Percentiles rank a stretch among this genome's conserved stretches.
Conservation (phyloP, 2,329 filamentous ascomycete genomes). For the Verticillium albo-atrum region DNA sequence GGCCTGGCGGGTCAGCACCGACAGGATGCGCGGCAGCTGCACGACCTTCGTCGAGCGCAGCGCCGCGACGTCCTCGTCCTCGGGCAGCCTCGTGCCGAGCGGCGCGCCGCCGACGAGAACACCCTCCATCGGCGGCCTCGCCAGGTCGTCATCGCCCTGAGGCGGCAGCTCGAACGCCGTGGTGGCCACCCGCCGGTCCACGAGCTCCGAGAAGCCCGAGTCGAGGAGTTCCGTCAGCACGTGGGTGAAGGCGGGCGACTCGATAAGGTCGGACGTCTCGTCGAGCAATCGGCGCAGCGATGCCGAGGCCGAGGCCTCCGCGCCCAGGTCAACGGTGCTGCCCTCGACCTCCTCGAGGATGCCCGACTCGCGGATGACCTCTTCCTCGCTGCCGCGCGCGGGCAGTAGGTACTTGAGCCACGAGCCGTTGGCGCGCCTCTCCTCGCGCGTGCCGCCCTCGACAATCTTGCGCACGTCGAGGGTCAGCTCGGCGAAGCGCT, state of each 20-base stretch:
- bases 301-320: conserved; percentile 27
- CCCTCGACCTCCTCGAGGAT: conserved; percentile 51
- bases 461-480: conserved; percentile 79
- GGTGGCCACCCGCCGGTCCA: conserved; percentile 75
- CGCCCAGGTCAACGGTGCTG: conserved; percentile 31
- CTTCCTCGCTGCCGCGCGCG: conserved; percentile 70
- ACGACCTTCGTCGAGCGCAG: conserved; percentile 51
- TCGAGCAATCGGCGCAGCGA: conserved; percentile 79
- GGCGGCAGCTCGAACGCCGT: conserved; percentile 67
- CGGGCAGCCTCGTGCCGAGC: conserved; percentile 71
- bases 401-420: conserved; percentile 88
- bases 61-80: conserved; percentile 24
- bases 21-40: conserved; percentile 81
- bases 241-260: conserved; percentile 85
- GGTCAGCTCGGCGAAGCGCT: conserved; percentile 74
- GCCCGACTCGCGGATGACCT: conserved; percentile 81
- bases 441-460: conserved; percentile 56
- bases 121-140: conserved; percentile 64
- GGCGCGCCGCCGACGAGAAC: conserved; percentile 81
- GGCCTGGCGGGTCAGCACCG: conserved; percentile 85
- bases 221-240: conserved; percentile 85
- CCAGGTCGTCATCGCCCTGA: conserved; percentile 5
- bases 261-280: conserved; percentile 92
- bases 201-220: conserved; percentile 76
- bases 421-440: conserved; percentile 37